phyloP scores from a whole-genome alignment of 225 moss, liverwort and hornwort genomes.

The Pseudoscleropodium purum region DNA sequence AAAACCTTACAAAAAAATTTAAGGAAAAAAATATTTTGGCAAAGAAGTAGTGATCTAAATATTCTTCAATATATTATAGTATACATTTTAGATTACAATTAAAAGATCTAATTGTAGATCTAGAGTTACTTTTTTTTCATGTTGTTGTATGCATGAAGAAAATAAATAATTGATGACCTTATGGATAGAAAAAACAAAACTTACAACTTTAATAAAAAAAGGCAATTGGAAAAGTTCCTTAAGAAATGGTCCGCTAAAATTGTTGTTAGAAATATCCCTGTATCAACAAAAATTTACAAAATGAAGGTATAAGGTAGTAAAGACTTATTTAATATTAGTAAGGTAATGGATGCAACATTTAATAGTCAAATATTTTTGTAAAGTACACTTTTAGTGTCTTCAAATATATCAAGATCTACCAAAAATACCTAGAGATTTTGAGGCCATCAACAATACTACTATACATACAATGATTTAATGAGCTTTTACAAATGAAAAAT shows the following conservation, averaged over 20 bases:
- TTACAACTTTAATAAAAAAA: background rate
- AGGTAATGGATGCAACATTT: fast-evolving
- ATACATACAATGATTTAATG: background rate
- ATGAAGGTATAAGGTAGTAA: background rate
- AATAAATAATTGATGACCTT: background rate
- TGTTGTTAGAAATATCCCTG: background rate
- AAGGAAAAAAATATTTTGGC: too few species aligned
- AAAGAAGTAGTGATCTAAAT: too few species aligned
- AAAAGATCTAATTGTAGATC: background rate
- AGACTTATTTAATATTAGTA: background rate
- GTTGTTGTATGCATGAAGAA: fast-evolving
- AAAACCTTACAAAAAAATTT: too few species aligned
- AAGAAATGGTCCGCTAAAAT: background rate
- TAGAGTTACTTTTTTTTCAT: background rate
- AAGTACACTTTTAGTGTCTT: background rate
- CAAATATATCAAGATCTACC: background rate
- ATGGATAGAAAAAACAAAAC: background rate
- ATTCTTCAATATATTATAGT: background rate
- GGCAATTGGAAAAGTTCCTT: background rate
- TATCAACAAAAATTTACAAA: background rate
- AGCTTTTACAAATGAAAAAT: background rate
- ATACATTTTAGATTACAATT: background rate
- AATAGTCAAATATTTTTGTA: too few species aligned
- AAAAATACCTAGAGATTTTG: background rate
- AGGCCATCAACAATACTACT: background rate